A percentile compares a stretch with the other conserved stretches of the same genome.
These are phyloP conservation scores for Fraxinus pennsylvanica DNA, from an alignment of 257 asterid species.

Conservation along the genomic window DNA sequence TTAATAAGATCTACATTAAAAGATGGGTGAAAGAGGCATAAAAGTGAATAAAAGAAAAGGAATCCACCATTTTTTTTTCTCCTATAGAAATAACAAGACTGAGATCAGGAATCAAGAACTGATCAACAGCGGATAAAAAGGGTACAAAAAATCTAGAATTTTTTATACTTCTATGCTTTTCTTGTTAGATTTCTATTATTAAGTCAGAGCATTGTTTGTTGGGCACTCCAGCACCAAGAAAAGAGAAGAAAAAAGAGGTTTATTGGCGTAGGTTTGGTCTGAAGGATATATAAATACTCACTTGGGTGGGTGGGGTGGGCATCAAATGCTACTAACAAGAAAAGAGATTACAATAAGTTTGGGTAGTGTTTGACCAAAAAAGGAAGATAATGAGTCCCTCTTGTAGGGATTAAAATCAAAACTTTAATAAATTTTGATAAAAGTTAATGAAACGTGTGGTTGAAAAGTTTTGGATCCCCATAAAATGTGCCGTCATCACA, in stretches of 20 bases:
- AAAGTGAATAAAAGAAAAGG: neutral
- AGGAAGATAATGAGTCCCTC: no score
- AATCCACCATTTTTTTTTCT: conserved; percentile 26
- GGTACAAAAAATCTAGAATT: neutral
- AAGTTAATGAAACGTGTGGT: no score
- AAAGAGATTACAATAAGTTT: conserved; percentile 4
- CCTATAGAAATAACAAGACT: neutral
- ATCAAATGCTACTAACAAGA: neutral
- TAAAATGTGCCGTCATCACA: neutral
- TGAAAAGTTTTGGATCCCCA: no score
- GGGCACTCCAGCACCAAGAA: conserved; percentile 7
- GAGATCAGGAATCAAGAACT: neutral
- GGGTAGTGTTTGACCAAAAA: conserved; percentile 33
- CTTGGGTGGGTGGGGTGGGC: neutral
- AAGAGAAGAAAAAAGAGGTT: neutral
- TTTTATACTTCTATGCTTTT: neutral
- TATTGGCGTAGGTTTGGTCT: conserved; percentile 6
- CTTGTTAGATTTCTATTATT: neutral
- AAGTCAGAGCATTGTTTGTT: neutral
- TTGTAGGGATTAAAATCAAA: no score
- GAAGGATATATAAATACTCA: neutral
- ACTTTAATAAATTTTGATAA: no score
- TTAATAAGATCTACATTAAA: neutral
- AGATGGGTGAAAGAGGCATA: neutral
- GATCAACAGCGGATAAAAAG: conserved; percentile 20